A percentile compares a stretch with the other conserved stretches of the same genome.
Evolutionary conservation across 352 stramenopile species (phyloP).

Genomic region (Phytophthora fragariaefolia): DNA sequence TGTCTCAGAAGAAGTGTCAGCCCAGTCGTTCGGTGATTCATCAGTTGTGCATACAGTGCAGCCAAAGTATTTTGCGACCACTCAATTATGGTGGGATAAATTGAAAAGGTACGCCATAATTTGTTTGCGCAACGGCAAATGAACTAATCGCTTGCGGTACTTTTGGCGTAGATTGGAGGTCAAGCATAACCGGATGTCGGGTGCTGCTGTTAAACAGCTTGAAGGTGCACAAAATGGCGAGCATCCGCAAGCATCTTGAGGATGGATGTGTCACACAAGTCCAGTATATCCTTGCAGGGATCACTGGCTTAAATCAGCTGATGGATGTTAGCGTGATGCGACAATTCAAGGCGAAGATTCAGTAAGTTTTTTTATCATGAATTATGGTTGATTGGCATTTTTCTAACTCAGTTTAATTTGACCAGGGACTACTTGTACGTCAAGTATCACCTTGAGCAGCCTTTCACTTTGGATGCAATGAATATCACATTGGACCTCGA

Average conservation of each 20-base stretch:
- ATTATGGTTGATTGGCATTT: too few relatives aligned
- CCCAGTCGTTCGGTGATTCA: not conserved
- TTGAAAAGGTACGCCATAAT: not conserved
- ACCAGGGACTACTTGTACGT: constrained; percentile 1
- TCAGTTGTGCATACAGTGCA: not conserved
- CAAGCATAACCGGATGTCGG: not conserved
- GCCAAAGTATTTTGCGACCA: constrained; percentile 4
- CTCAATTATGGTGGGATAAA: not conserved
- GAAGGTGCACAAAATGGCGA: constrained; percentile 13
- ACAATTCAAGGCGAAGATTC: constrained; percentile 3
- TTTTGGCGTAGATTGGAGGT: not conserved
- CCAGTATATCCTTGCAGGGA: constrained; percentile 1
- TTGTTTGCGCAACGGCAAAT: not conserved
- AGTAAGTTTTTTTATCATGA: constrained; percentile 3
- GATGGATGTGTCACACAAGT: not conserved
- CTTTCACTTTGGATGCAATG: not conserved
- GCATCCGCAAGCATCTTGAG: not conserved
- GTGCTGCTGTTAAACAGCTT: constrained; percentile 5
- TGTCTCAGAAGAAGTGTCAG: not conserved
- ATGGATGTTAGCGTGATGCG: too few relatives aligned
- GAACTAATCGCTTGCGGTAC: not conserved
- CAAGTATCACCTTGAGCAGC: not conserved
- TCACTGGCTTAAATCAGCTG: not conserved
- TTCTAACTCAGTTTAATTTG: too few relatives aligned
- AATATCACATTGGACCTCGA: too few relatives aligned